Evolutionary conservation across 805 yeast genomes (phyloP).

Genomic region (Hanseniaspora lindneri): DNA sequence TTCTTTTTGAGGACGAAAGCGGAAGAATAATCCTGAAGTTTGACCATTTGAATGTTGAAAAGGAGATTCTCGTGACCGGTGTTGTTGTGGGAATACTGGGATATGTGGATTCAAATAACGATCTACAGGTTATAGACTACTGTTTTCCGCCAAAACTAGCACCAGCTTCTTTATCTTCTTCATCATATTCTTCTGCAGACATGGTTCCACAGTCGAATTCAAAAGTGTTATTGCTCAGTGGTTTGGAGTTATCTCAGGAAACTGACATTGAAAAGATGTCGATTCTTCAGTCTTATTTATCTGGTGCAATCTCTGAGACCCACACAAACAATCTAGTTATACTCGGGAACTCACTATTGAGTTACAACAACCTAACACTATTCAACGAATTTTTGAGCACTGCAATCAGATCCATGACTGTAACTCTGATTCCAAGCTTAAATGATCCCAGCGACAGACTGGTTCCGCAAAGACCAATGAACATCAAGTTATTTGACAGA

Average conservation of each 20-base stretch:
- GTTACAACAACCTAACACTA: constrained; percentile 44
- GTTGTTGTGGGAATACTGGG: constrained; percentile 79
- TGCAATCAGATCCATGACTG: constrained; percentile 48
- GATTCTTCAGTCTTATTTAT: constrained; percentile 53
- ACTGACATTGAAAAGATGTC: constrained; percentile 38
- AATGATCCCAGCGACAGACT: constrained; percentile 75
- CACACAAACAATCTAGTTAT: constrained; percentile 37
- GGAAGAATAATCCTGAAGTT: constrained; percentile 73
- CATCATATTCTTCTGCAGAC: no score
- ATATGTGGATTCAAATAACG: constrained; percentile 70
- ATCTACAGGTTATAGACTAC: constrained; percentile 72
- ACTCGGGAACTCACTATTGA: constrained; percentile 23
- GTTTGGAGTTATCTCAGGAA: constrained; percentile 46
- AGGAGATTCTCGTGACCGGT: constrained; percentile 72
- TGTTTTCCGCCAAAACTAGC: constrained; percentile 60
- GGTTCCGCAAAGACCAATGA: constrained; percentile 86
- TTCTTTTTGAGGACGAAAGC: constrained; percentile 82
- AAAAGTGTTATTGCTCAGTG: constrained; percentile 65
- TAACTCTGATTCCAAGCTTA: constrained; percentile 73
- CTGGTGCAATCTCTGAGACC: constrained; percentile 75
- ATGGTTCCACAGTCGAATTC: constrained; percentile 26
- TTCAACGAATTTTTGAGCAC: constrained; percentile 51
- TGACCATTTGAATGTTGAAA: constrained; percentile 38
- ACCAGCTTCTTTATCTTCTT: constrained; percentile 27
- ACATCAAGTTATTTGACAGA: constrained; percentile 52